Evolutionary conservation across 2,329 filamentous ascomycete species (phyloP).

Genomic region (Fusarium subglutinans): DNA sequence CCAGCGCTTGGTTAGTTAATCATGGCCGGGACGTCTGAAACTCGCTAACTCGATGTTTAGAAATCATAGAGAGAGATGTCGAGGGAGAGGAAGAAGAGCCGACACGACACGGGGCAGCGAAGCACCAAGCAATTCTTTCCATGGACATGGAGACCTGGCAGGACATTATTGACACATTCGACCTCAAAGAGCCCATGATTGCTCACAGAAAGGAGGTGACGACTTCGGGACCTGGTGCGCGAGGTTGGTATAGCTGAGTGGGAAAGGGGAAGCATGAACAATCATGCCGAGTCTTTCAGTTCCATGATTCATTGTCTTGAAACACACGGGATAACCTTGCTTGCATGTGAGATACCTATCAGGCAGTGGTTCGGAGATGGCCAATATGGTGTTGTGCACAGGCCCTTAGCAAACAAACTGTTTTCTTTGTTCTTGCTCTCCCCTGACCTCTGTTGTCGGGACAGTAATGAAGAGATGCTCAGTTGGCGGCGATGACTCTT

Average conservation of each 20-base stretch:
- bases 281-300: not conserved
- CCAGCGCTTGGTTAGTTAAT: conserved; percentile 79
- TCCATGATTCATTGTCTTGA: conserved; percentile 9
- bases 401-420: not conserved
- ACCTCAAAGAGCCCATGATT: conserved; percentile 84
- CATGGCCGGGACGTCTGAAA: not conserved
- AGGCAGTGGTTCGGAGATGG: conserved; percentile 8
- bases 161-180: conserved; percentile 77
- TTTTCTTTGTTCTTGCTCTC: conserved; percentile 22
- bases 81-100: conserved; percentile 58
- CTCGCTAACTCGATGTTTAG: conserved; percentile 41
- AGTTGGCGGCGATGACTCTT: conserved; percentile 1
- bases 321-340: not conserved
- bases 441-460: not conserved
- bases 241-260: conserved; percentile 72
- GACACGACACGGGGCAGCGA: conserved; percentile 63
- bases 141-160: conserved; percentile 88
- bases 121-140: conserved; percentile 88
- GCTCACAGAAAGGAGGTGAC: conserved; percentile 75
- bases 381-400: conserved; percentile 10
- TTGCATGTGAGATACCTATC: not conserved
- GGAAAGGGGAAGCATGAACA: not conserved
- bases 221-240: conserved; percentile 60
- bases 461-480: not conserved
- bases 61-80: conserved; percentile 52